Percentiles rank a stretch among this genome's conserved stretches.
These are phyloP conservation scores for Citrus cavaleriei DNA, from an alignment of 345 rosid genomes.

Conservation along the genomic window DNA sequence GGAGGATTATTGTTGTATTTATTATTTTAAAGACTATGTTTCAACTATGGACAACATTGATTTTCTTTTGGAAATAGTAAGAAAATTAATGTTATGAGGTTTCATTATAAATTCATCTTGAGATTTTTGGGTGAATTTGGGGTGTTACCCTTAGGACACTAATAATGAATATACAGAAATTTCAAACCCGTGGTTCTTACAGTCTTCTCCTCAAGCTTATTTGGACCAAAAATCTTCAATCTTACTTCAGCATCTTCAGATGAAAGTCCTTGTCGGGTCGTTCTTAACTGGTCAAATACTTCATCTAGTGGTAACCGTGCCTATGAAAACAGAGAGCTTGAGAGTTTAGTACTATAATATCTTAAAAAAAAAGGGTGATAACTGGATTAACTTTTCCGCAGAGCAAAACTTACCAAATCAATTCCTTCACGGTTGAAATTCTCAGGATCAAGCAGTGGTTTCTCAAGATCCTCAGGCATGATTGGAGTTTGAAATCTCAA, in stretches of 20 bases:
- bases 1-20: too few species aligned
- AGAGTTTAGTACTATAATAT: not conserved
- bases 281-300: slow-evolving; percentile 72
- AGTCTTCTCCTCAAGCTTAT: slow-evolving; percentile 76
- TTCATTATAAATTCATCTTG: too few species aligned
- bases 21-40: too few species aligned
- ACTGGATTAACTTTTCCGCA: not conserved
- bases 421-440: slow-evolving; percentile 59
- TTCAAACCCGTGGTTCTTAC: slow-evolving; percentile 32
- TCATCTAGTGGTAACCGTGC: slow-evolving; percentile 74
- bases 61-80: too few species aligned
- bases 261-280: slow-evolving; percentile 62
- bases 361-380: not conserved
- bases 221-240: slow-evolving; percentile 63
- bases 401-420: slow-evolving; percentile 55
- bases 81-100: too few species aligned
- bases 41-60: too few species aligned
- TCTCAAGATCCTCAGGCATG: slow-evolving; percentile 75
- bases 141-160: not conserved
- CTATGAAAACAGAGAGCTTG: slow-evolving; percentile 25
- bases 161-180: not conserved
- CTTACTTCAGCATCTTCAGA: slow-evolving; percentile 81
- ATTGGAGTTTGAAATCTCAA: slow-evolving; percentile 20
- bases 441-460: slow-evolving; percentile 66
- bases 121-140: too few species aligned